These are phyloP conservation scores for Zancudomyces culisetae DNA, from an alignment of 371 early-diverging fungal genomes.

Conservation along the genomic window DNA sequence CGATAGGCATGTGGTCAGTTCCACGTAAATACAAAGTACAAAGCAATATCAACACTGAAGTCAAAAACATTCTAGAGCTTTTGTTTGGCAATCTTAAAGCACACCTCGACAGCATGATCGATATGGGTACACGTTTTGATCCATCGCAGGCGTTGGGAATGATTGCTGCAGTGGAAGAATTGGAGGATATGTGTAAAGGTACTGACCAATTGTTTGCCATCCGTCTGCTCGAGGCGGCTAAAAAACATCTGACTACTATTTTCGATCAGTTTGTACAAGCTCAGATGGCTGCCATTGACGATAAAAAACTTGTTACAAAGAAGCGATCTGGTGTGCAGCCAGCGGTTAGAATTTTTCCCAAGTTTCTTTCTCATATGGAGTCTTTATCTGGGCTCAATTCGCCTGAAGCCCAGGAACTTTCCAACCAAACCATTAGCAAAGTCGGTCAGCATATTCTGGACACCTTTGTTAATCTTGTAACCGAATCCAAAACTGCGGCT, in stretches of 20 bases:
- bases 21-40: slow-evolving; percentile 6
- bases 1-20: slow-evolving; percentile 12
- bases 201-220: slow-evolving; percentile 41
- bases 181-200: slow-evolving; percentile 37
- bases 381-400: slow-evolving; percentile 25
- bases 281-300: slow-evolving; percentile 76
- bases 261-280: slow-evolving; percentile 74
- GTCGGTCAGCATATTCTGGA: slow-evolving; percentile 54
- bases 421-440: slow-evolving; percentile 60
- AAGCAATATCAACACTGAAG: slow-evolving; percentile 20
- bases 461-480: slow-evolving; percentile 17
- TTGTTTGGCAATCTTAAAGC: slow-evolving; percentile 58
- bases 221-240: slow-evolving; percentile 41
- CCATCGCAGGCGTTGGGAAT: slow-evolving; percentile 60
- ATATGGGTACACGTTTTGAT: slow-evolving; percentile 59
- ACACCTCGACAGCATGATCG: slow-evolving; percentile 47
- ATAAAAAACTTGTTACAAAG: slow-evolving; percentile 70
- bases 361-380: slow-evolving; percentile 60
- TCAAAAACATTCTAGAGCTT: slow-evolving; percentile 55
- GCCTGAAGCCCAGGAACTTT: slow-evolving; percentile 45
- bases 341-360: slow-evolving; percentile 71
- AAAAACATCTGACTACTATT: slow-evolving; percentile 37
- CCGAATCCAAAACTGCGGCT: slow-evolving; percentile 4
- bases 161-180: slow-evolving; percentile 59
- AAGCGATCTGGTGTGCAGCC: slow-evolving; percentile 72